phyloP scores from a whole-genome alignment of 331 rosid genomes.

The Malus hybrid region DNA sequence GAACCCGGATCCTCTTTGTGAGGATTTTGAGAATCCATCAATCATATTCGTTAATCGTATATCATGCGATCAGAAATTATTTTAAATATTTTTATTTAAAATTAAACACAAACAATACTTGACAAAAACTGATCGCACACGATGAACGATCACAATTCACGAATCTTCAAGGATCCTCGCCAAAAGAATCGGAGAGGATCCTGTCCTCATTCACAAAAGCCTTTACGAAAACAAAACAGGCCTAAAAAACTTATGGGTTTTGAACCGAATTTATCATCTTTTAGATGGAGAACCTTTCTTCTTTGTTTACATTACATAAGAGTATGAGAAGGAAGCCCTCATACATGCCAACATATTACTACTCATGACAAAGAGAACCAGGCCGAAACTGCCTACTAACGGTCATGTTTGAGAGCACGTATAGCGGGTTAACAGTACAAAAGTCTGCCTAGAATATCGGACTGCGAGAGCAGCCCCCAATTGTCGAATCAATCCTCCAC shows the following conservation, averaged over 20 bases:
- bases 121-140: no score
- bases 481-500: constrained; percentile 24
- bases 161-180: accelerated
- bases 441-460: not conserved
- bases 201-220: not conserved
- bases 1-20: no score
- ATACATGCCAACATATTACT: not conserved
- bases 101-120: no score
- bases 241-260: not conserved
- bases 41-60: accelerated
- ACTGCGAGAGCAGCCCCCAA: not conserved
- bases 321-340: not conserved
- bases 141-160: no score
- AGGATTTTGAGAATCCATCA: no score
- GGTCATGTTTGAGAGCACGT: not conserved
- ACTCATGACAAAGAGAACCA: not conserved
- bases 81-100: no score
- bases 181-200: no score
- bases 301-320: not conserved
- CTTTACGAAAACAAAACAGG: not conserved
- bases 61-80: no score
- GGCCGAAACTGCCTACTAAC: not conserved
- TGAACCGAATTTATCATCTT: not conserved
- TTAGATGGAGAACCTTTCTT: not conserved
- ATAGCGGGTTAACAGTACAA: not conserved